These are phyloP conservation scores for Syncephalastrum monosporum DNA, from an alignment of 371 early-diverging fungal genomes.

Conservation along the genomic window DNA sequence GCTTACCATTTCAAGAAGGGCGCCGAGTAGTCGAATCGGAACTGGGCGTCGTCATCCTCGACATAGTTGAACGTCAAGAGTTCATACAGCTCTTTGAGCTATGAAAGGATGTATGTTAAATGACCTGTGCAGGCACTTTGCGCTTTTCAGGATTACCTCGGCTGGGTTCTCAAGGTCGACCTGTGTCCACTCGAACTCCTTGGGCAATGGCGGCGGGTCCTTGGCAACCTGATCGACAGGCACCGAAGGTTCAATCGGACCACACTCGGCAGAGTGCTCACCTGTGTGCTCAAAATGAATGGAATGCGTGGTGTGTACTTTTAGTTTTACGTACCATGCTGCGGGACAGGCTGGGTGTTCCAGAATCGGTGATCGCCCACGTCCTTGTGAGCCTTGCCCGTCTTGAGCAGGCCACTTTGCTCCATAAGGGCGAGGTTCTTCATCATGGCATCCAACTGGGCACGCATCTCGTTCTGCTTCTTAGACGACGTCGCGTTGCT, in stretches of 20 bases:
- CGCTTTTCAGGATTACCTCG: constrained; percentile 47
- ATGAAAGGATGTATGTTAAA: too few relatives aligned
- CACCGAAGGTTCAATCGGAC: constrained; percentile 82
- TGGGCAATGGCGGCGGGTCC: constrained; percentile 84
- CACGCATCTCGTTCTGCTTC: constrained; percentile 29
- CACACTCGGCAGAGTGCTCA: constrained; percentile 70
- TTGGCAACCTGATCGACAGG: constrained; percentile 75
- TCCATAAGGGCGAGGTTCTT: constrained; percentile 38
- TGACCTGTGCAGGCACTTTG: too few relatives aligned
- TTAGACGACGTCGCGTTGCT: neutral
- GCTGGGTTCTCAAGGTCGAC: constrained; percentile 79
- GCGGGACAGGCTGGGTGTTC: constrained; percentile 95
- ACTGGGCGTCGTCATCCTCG: constrained; percentile 93
- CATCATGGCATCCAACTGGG: constrained; percentile 37
- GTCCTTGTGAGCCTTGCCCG: constrained; percentile 34
- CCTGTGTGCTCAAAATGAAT: constrained; percentile 28
- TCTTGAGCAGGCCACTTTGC: constrained; percentile 20
- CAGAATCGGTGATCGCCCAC: constrained; percentile 86
- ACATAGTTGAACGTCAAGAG: constrained; percentile 91
- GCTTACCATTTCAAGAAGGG: constrained; percentile 87
- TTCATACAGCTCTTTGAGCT: constrained; percentile 85
- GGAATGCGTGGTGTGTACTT: neutral
- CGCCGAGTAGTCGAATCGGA: constrained; percentile 94
- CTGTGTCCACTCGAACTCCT: constrained; percentile 86
- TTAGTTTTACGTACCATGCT: constrained; percentile 48